These are phyloP conservation scores for Wickerhamomyces xylosicus DNA, from an alignment of 805 yeast genomes.

Conservation along the genomic window DNA sequence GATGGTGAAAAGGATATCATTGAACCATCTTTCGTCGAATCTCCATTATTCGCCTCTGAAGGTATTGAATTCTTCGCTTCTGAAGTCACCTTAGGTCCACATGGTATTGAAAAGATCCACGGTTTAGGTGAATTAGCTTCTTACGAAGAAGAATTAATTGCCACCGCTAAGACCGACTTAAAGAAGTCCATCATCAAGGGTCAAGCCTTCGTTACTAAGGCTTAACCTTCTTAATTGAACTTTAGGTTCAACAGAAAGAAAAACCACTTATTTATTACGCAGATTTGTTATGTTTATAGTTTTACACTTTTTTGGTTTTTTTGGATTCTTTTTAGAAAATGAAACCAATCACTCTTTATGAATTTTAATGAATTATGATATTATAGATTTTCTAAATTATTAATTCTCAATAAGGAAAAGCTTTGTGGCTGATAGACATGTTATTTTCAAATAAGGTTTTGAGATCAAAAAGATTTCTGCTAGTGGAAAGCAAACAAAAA, in stretches of 20 bases:
- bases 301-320: too few relatives aligned
- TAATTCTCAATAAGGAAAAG: too few relatives aligned
- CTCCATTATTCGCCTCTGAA: conserved; percentile 73
- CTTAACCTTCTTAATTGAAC: conserved; percentile 32
- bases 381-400: background rate
- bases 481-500: too few relatives aligned
- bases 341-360: background rate
- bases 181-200: conserved; percentile 81
- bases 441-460: too few relatives aligned
- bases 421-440: too few relatives aligned
- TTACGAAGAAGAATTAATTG: conserved; percentile 83
- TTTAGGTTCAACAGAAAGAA: background rate
- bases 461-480: too few relatives aligned
- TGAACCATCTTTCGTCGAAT: conserved; percentile 67
- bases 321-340: background rate
- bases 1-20: conserved; percentile 54
- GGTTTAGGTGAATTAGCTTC: conserved; percentile 59
- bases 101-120: conserved; percentile 81
- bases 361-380: background rate
- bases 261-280: background rate
- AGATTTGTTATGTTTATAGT: background rate
- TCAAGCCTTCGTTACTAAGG: conserved; percentile 68
- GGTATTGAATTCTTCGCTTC: conserved; percentile 95
- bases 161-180: conserved; percentile 48
- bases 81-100: conserved; percentile 84